These are phyloP conservation scores for Penicillium crystallinum DNA, from an alignment of 495 filamentous ascomycete genomes.

Conservation along the genomic window DNA sequence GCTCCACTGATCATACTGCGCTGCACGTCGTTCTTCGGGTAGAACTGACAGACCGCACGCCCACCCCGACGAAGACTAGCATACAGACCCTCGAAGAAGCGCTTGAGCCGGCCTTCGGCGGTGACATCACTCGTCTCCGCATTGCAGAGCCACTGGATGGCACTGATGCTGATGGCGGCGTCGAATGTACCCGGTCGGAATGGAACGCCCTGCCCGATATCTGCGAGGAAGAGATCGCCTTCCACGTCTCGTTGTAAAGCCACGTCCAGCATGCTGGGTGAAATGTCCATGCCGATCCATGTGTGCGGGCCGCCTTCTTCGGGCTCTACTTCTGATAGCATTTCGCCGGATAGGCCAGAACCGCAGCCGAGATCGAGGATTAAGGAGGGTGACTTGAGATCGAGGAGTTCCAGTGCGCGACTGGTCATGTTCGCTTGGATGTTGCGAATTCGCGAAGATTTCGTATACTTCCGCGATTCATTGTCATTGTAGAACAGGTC, in stretches of 20 bases:
- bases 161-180: conserved; percentile 88
- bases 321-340: conserved; percentile 61
- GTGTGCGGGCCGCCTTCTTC: conserved; percentile 79
- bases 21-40: conserved; percentile 91
- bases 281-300: conserved; percentile 95
- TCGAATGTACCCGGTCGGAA: conserved; percentile 92
- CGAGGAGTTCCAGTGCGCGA: conserved; percentile 84
- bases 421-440: conserved; percentile 94
- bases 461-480: conserved; percentile 97
- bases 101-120: conserved; percentile 63
- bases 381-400: conserved; percentile 71
- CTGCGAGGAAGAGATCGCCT: conserved; percentile 84
- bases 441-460: conserved; percentile 86
- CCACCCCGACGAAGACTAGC: conserved; percentile 77
- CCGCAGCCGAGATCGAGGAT: conserved; percentile 96
- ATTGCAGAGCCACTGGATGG: conserved; percentile 97
- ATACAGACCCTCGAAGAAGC: conserved; percentile 94
- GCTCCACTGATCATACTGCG: conserved; percentile 84
- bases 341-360: conserved; percentile 90
- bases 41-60: conserved; percentile 93
- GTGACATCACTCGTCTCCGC: conserved; percentile 82
- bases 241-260: conserved; percentile 88
- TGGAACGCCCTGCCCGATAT: conserved; percentile 92
- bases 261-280: conserved; percentile 86
- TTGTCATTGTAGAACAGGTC: conserved; percentile 96